Evolutionary conservation across 2,329 filamentous ascomycete genomes (phyloP).

Genomic region (Ceratocystis ficicola): DNA sequence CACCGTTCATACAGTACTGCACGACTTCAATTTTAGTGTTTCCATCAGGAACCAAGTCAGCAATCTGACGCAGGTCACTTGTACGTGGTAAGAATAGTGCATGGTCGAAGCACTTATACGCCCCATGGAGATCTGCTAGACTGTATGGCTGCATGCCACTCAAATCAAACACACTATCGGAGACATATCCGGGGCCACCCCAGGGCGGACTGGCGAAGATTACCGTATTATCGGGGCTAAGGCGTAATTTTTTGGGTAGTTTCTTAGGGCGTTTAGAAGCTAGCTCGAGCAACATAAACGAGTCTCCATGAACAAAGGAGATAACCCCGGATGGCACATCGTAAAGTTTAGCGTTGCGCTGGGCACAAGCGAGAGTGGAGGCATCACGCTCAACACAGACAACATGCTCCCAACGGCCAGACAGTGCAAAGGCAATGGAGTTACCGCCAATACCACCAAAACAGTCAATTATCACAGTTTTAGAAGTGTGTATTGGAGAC

Average conservation of each 20-base stretch:
- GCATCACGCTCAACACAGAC: slow-evolving; percentile 82
- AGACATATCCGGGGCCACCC: slow-evolving; percentile 46
- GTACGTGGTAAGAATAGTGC: slow-evolving; percentile 78
- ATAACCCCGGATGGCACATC: slow-evolving; percentile 60
- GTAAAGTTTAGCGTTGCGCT: slow-evolving; percentile 81
- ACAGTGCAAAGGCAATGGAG: slow-evolving; percentile 81
- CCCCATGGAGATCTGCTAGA: slow-evolving; percentile 47
- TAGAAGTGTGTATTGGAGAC: slow-evolving; percentile 40
- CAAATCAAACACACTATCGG: slow-evolving; percentile 65
- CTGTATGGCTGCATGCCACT: slow-evolving; percentile 80
- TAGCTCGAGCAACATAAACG: slow-evolving; percentile 44
- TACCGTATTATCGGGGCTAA: slow-evolving; percentile 35
- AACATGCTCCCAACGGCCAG: slow-evolving; percentile 65
- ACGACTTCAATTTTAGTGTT: slow-evolving; percentile 55
- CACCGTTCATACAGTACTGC: slow-evolving; percentile 85
- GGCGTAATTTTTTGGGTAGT: slow-evolving; percentile 32
- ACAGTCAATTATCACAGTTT: slow-evolving; percentile 65
- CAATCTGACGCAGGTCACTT: slow-evolving; percentile 69
- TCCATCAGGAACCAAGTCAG: slow-evolving; percentile 37
- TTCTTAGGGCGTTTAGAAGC: slow-evolving; percentile 26
- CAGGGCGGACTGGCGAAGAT: slow-evolving; percentile 49
- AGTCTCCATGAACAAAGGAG: slow-evolving; percentile 77
- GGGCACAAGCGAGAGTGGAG: slow-evolving; percentile 72
- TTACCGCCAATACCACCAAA: slow-evolving; percentile 92
- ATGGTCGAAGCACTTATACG: slow-evolving; percentile 48